Evolutionary conservation across 768 basidiomycete species (phyloP).

Genomic region (Amanita phalloides): DNA sequence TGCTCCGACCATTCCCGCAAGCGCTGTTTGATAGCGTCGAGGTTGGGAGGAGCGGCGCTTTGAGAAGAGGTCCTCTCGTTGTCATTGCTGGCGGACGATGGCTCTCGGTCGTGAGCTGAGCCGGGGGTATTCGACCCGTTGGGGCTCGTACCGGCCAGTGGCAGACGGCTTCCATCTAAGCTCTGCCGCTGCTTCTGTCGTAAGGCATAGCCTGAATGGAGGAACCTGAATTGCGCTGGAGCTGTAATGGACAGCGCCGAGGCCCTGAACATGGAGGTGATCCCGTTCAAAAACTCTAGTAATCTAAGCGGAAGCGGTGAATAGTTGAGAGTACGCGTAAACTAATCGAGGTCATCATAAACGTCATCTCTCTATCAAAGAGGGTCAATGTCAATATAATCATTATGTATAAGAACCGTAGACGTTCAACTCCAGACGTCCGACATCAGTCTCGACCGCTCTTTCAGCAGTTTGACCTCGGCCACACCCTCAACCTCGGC

Average conservation of each 20-base stretch:
- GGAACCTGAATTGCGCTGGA: slow-evolving; percentile 4
- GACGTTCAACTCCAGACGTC: slow-evolving; percentile 78
- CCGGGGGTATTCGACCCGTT: no score
- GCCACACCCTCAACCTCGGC: slow-evolving; percentile 82
- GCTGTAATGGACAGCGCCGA: slow-evolving; percentile 16
- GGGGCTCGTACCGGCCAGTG: background rate
- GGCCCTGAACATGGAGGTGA: slow-evolving; percentile 21
- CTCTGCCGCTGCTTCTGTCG: background rate
- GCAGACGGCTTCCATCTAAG: background rate
- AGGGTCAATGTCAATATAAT: background rate
- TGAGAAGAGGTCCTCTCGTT: background rate
- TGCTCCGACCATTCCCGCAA: slow-evolving; percentile 40
- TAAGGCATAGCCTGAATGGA: background rate
- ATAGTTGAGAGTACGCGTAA: background rate
- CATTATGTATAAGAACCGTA: background rate
- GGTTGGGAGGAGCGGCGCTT: background rate
- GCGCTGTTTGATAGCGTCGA: slow-evolving; percentile 22
- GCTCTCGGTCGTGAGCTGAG: background rate
- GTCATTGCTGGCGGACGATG: background rate
- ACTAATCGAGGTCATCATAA: background rate
- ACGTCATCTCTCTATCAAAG: background rate
- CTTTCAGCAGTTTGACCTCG: slow-evolving; percentile 92
- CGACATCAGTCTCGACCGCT: slow-evolving; percentile 75
- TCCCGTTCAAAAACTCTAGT: background rate
- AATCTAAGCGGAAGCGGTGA: background rate